Conservation (phyloP, 768 basidiomycete species). For the Agrocybe praecox region DNA sequence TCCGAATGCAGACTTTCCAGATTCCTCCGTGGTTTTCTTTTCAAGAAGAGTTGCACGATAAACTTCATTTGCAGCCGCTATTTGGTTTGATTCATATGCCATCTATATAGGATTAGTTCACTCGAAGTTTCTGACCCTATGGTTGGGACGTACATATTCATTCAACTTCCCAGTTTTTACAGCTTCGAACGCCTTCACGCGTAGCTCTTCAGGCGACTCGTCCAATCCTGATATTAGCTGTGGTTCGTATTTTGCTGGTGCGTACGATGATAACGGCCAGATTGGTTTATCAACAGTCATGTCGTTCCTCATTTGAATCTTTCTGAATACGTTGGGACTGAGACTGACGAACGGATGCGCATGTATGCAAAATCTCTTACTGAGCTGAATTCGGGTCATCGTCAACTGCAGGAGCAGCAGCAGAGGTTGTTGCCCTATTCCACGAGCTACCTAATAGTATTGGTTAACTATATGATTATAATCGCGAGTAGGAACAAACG, state of each 20-base stretch:
- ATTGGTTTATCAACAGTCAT: constrained; percentile 69
- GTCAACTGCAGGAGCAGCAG: no score
- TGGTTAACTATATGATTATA: no score
- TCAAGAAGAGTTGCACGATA: constrained; percentile 31
- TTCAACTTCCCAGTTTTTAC: constrained; percentile 52
- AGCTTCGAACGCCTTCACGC: constrained; percentile 63
- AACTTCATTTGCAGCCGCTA: constrained; percentile 51
- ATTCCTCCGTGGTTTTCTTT: not conserved
- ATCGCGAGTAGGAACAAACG: no score
- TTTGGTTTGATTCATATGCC: constrained; percentile 60
- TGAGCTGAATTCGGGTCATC: constrained; percentile 10
- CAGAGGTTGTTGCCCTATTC: no score
- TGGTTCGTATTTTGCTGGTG: constrained; percentile 73
- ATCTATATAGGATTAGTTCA: constrained; percentile 15
- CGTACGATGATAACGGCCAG: constrained; percentile 84
- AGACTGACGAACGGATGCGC: not conserved
- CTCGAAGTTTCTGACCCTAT: not conserved
- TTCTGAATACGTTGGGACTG: constrained; percentile 35
- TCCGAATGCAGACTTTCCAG: not conserved
- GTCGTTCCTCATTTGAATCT: constrained; percentile 65
- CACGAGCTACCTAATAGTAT: no score
- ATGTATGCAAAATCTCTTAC: not conserved
- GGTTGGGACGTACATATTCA: constrained; percentile 64
- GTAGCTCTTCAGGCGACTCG: constrained; percentile 77
- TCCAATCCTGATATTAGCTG: constrained; percentile 68